Conservation (phyloP, 768 basidiomycete genomes). For the Boletus edulis region DNA sequence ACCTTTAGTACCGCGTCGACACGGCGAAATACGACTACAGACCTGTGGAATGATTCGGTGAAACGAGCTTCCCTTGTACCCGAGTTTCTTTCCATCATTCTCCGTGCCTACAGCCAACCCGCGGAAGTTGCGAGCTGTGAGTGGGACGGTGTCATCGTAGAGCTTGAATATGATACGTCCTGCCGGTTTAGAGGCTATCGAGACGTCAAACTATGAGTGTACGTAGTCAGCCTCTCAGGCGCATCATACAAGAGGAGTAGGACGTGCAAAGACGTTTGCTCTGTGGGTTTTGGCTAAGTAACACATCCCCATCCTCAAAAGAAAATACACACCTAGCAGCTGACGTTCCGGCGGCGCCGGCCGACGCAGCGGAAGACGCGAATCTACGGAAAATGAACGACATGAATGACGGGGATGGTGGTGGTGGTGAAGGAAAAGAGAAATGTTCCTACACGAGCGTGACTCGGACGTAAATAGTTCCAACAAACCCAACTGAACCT, state of each 20-base stretch:
- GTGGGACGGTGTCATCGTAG: constrained; percentile 80
- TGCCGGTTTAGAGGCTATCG: constrained; percentile 55
- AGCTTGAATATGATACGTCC: constrained; percentile 83
- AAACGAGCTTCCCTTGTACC: constrained; percentile 67
- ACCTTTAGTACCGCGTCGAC: not conserved
- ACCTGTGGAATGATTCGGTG: constrained; percentile 73
- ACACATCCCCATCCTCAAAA: not conserved
- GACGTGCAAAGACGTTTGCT: constrained; percentile 33
- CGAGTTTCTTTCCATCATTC: constrained; percentile 53
- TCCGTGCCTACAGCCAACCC: constrained; percentile 59
- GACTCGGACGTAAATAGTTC: not conserved
- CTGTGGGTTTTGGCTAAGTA: constrained; percentile 9
- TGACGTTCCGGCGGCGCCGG: constrained; percentile 14
- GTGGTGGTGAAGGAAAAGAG: constrained; percentile 16
- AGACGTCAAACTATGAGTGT: constrained; percentile 54
- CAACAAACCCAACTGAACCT: no score
- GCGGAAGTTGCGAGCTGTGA: constrained; percentile 79
- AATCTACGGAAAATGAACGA: constrained; percentile 52
- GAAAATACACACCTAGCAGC: constrained; percentile 9
- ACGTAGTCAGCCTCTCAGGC: not conserved
- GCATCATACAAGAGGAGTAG: constrained; percentile 3
- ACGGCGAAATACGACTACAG: constrained; percentile 8
- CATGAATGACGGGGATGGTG: constrained; percentile 34
- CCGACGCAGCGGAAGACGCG: constrained; percentile 45
- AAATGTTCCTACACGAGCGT: constrained; percentile 6